Percentiles rank a stretch among this genome's conserved stretches.
Evolutionary conservation across 148 eudicot genomes (phyloP).

Genomic region (Vaccinium vitisidaea): DNA sequence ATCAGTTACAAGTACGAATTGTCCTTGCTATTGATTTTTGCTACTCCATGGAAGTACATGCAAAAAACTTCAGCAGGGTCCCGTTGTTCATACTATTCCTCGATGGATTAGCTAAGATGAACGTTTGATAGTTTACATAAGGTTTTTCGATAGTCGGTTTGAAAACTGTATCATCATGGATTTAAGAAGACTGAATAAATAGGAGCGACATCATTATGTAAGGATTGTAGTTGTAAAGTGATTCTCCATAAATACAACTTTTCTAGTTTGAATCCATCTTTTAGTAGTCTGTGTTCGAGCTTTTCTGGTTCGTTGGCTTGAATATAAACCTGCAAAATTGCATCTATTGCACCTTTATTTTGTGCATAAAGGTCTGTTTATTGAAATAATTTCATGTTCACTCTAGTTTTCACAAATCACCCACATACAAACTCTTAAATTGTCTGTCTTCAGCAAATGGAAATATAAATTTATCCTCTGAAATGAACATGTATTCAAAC

Average conservation of each 20-base stretch:
- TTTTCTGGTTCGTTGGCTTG: no score
- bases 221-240: no score
- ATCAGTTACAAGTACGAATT: not conserved
- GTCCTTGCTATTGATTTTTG: not conserved
- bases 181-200: no score
- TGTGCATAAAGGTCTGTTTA: not conserved
- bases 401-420: not conserved
- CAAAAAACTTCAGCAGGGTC: not conserved
- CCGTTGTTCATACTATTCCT: not conserved
- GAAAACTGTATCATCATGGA: not conserved
- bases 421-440: not conserved
- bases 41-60: not conserved
- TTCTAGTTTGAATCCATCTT: no score
- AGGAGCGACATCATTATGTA: no score
- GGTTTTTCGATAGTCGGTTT: not conserved
- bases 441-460: no score
- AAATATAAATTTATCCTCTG: no score
- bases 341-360: not conserved
- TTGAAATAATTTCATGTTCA: no score
- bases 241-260: no score
- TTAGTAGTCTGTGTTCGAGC: no score
- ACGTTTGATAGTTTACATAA: not conserved
- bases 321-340: not conserved
- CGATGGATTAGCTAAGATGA: not conserved
- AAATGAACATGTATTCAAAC: no score